These are phyloP conservation scores for Cyberlindnera galapagoensis DNA, from an alignment of 805 yeast genomes.

Conservation along the genomic window DNA sequence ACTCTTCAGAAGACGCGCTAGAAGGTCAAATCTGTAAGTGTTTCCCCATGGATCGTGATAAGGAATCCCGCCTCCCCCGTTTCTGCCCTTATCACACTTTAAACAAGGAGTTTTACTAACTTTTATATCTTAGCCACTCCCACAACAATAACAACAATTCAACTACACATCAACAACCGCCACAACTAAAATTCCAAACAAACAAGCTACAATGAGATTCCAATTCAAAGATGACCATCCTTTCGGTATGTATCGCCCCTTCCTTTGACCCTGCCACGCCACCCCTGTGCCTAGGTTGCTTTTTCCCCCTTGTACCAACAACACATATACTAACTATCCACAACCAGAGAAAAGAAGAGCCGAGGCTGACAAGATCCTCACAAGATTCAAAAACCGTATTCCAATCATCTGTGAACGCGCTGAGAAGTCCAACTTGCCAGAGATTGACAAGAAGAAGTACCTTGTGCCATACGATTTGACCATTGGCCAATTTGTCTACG, in stretches of 20 bases:
- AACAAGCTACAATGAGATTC: too few relatives aligned
- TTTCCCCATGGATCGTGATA: too few relatives aligned
- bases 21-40: too few relatives aligned
- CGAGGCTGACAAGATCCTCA: slow-evolving; percentile 85
- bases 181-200: too few relatives aligned
- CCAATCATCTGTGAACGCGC: slow-evolving; percentile 97
- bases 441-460: slow-evolving; percentile 95
- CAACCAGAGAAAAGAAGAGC: slow-evolving; percentile 79
- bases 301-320: neutral
- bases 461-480: slow-evolving; percentile 94
- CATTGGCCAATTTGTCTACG: slow-evolving; percentile 97
- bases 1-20: too few relatives aligned
- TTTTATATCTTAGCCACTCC: too few relatives aligned
- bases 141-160: too few relatives aligned
- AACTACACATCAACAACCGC: too few relatives aligned
- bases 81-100: too few relatives aligned
- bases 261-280: neutral
- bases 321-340: neutral
- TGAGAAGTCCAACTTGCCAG: slow-evolving; percentile 92
- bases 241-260: slow-evolving; percentile 55
- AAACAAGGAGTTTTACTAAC: too few relatives aligned
- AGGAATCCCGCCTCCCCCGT: too few relatives aligned
- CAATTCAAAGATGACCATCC: slow-evolving; percentile 95
- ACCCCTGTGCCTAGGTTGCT: neutral
- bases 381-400: slow-evolving; percentile 84